Evolutionary conservation across 2,329 filamentous ascomycete genomes (phyloP).

Genomic region (Aspergillus glaucus): DNA sequence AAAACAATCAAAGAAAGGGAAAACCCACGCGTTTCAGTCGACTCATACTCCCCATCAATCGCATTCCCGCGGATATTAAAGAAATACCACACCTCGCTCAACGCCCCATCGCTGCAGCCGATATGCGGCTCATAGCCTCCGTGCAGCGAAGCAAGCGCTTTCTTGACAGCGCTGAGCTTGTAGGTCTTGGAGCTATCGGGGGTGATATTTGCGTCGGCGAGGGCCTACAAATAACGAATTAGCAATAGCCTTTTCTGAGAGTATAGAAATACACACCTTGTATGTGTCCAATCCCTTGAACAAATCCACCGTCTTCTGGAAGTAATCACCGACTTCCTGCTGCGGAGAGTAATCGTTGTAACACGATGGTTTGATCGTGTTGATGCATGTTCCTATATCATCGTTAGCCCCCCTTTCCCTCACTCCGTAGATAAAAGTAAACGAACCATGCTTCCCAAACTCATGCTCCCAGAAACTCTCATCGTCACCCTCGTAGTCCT

Average conservation of each 20-base stretch:
- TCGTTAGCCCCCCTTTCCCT: background rate
- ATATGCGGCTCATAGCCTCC: conserved; percentile 47
- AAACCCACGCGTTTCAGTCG: conserved; percentile 44
- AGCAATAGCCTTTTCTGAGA: background rate
- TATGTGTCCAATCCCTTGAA: conserved; percentile 54
- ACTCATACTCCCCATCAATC: conserved; percentile 55
- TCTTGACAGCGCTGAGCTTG: conserved; percentile 44
- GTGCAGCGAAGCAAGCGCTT: conserved; percentile 43
- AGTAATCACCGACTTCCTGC: conserved; percentile 54
- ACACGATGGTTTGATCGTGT: conserved; percentile 59
- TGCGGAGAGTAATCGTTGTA: conserved; percentile 52
- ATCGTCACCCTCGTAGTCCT: conserved; percentile 48
- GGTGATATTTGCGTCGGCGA: conserved; percentile 50
- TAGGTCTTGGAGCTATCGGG: conserved; percentile 48
- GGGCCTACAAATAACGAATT: conserved; percentile 31
- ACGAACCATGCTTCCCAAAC: conserved; percentile 60
- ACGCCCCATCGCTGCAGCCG: conserved; percentile 41
- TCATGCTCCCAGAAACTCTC: conserved; percentile 64
- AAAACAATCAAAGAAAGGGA: background rate
- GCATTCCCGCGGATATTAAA: conserved; percentile 50
- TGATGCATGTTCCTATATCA: conserved; percentile 55
- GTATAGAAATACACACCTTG: conserved; percentile 26
- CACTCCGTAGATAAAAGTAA: background rate
- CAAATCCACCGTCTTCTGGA: conserved; percentile 49
- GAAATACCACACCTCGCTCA: conserved; percentile 54